phyloP scores from a whole-genome alignment of 179 eudicot species.

The Beta macrorhiza region DNA sequence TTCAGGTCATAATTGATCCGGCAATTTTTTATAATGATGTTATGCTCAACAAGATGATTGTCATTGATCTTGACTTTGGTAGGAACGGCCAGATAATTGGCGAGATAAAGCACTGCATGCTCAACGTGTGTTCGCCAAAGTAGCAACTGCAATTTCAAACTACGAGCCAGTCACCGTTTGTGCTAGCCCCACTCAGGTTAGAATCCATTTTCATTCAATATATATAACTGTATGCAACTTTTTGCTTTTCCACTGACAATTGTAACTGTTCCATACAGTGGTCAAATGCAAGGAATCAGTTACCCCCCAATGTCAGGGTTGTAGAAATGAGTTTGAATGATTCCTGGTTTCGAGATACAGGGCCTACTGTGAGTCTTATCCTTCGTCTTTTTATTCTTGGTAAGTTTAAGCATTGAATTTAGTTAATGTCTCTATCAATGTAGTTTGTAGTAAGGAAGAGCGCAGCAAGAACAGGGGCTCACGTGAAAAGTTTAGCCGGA shows the following conservation, averaged over 20 bases:
- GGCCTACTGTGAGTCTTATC: conserved; percentile 74
- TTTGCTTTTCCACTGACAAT: not conserved
- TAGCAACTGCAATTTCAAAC: conserved; percentile 78
- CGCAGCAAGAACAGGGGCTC: conserved; percentile 30
- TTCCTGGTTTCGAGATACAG: conserved; percentile 96
- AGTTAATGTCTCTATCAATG: not conserved
- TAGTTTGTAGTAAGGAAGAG: conserved; percentile 69
- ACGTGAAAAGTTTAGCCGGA: conserved; percentile 53
- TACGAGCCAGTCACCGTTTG: conserved; percentile 91
- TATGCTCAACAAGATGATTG: not conserved
- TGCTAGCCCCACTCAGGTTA: conserved; percentile 80
- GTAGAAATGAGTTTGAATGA: conserved; percentile 95
- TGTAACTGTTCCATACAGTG: conserved; percentile 48
- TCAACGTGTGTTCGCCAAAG: conserved; percentile 60
- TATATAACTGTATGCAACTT: not conserved
- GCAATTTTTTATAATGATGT: no score
- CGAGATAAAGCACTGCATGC: conserved; percentile 64
- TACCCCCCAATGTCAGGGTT: conserved; percentile 72
- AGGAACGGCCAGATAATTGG: conserved; percentile 98
- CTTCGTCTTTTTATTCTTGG: not conserved
- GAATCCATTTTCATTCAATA: not conserved
- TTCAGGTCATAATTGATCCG: not conserved
- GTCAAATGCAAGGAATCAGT: conserved; percentile 67
- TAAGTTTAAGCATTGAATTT: not conserved
- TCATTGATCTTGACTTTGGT: conserved; percentile 12